These are phyloP conservation scores for Dispira simplex DNA, from an alignment of 192 early-diverging fungal species.

Conservation along the genomic window DNA sequence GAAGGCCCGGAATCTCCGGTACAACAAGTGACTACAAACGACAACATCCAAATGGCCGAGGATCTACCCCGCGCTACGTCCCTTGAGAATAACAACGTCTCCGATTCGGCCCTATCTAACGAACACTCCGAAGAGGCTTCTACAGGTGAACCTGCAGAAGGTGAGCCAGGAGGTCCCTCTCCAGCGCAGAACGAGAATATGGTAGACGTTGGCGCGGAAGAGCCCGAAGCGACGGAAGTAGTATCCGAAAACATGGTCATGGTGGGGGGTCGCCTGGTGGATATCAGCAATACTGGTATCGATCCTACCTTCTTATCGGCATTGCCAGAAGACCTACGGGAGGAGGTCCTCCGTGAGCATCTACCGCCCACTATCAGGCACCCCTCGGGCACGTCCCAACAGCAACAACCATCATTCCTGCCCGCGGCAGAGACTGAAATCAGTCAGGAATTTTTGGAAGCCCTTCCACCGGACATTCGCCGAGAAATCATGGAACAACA, in stretches of 20 bases:
- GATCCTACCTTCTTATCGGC: constrained; percentile 89
- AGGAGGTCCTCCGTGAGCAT: constrained; percentile 70
- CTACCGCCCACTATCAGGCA: constrained; percentile 10
- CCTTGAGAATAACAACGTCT: too few species aligned
- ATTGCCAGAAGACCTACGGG: constrained; percentile 83
- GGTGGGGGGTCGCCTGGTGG: constrained; percentile 64
- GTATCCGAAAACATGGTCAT: constrained; percentile 28
- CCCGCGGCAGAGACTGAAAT: constrained; percentile 25
- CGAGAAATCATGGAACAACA: constrained; percentile 68
- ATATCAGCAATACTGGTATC: constrained; percentile 89
- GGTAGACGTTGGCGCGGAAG: neutral
- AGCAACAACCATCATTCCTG: constrained; percentile 14
- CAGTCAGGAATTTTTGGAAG: constrained; percentile 76
- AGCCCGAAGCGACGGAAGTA: constrained; percentile 17
- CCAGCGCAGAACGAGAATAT: too few species aligned
- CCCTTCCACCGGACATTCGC: constrained; percentile 79
- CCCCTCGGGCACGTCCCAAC: neutral
- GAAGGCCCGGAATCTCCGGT: neutral
- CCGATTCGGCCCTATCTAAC: too few species aligned
- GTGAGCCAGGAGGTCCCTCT: too few species aligned
- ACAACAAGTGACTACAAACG: too few species aligned
- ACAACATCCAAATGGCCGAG: too few species aligned
- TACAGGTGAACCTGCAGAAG: too few species aligned
- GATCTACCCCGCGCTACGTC: too few species aligned
- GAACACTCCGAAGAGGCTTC: too few species aligned